Percentiles rank a stretch among this genome's conserved stretches.
These are phyloP conservation scores for Ceratocystis papillata DNA, from an alignment of 2,329 filamentous ascomycete genomes.

Conservation along the genomic window DNA sequence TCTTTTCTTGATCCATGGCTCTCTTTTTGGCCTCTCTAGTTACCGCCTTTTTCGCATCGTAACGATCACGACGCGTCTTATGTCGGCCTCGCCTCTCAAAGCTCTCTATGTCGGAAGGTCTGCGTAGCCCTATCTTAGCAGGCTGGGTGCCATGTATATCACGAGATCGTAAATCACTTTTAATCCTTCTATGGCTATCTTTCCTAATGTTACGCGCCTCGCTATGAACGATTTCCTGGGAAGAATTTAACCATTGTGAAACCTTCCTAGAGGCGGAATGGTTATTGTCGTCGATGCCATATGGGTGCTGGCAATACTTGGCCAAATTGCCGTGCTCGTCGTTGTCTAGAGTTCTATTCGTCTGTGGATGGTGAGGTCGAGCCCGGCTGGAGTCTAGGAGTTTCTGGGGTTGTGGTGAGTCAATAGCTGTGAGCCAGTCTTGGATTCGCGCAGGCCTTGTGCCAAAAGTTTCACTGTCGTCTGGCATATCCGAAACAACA, in stretches of 20 bases:
- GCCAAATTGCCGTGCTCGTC: background rate
- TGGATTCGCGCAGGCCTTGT: constrained; percentile 23
- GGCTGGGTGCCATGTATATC: background rate
- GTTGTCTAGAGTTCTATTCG: background rate
- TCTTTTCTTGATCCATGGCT: background rate
- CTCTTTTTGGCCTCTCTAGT: constrained; percentile 26
- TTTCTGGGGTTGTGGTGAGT: background rate
- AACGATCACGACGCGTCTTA: constrained; percentile 47
- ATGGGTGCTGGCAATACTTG: background rate
- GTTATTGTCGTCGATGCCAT: background rate
- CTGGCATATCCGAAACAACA: constrained; percentile 13
- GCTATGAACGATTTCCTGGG: background rate
- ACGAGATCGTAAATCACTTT: background rate
- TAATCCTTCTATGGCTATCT: background rate
- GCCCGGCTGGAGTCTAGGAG: constrained; percentile 22
- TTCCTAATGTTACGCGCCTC: background rate
- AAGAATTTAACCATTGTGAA: background rate
- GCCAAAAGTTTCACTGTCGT: background rate
- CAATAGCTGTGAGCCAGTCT: constrained; percentile 11
- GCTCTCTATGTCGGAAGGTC: constrained; percentile 21
- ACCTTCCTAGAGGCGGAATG: background rate
- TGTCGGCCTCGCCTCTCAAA: constrained; percentile 44
- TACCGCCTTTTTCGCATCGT: constrained; percentile 35
- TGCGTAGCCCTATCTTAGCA: constrained; percentile 20
- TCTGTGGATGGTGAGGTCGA: background rate